Evolutionary conservation across 495 filamentous ascomycete genomes (phyloP).

Genomic region (Pseudomonodictys pantanalensis): DNA sequence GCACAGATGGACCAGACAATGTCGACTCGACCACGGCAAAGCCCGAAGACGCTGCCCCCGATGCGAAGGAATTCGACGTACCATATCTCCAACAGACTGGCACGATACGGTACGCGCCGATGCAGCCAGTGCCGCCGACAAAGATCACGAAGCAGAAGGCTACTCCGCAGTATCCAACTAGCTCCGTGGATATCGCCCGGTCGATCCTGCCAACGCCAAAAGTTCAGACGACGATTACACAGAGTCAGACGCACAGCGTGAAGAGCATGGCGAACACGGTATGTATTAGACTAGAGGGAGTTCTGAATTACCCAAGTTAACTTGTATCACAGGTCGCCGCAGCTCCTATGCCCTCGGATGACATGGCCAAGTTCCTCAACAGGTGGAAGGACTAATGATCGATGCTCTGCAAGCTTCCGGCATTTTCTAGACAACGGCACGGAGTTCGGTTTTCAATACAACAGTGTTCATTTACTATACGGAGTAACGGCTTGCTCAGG

Average conservation of each 20-base stretch:
- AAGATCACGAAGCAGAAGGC: slow-evolving; percentile 58
- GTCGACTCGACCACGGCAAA: slow-evolving; percentile 17
- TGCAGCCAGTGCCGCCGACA: slow-evolving; percentile 64
- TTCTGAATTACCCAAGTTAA: slow-evolving; percentile 28
- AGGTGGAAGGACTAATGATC: slow-evolving; percentile 65
- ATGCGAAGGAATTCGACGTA: slow-evolving; percentile 44
- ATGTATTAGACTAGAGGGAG: slow-evolving; percentile 16
- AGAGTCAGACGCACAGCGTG: slow-evolving; percentile 55
- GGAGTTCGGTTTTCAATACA: too few species aligned
- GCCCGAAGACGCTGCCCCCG: slow-evolving; percentile 25
- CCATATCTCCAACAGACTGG: slow-evolving; percentile 65
- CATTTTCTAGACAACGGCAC: too few species aligned
- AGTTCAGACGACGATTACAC: slow-evolving; percentile 60
- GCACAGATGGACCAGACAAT: slow-evolving; percentile 46
- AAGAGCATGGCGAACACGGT: slow-evolving; percentile 64
- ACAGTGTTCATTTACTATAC: too few species aligned
- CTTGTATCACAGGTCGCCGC: slow-evolving; percentile 44
- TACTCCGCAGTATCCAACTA: slow-evolving; percentile 61
- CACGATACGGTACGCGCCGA: slow-evolving; percentile 65
- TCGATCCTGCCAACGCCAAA: slow-evolving; percentile 56
- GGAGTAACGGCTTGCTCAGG: too few species aligned
- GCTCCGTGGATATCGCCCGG: slow-evolving; percentile 56
- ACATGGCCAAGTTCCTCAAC: slow-evolving; percentile 57
- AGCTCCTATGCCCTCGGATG: slow-evolving; percentile 48
- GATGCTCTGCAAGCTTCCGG: too few species aligned